These are phyloP conservation scores for Cystobasidiaceae sp. DNA, from an alignment of 1,284 basidiomycete species.

Conservation along the genomic window DNA sequence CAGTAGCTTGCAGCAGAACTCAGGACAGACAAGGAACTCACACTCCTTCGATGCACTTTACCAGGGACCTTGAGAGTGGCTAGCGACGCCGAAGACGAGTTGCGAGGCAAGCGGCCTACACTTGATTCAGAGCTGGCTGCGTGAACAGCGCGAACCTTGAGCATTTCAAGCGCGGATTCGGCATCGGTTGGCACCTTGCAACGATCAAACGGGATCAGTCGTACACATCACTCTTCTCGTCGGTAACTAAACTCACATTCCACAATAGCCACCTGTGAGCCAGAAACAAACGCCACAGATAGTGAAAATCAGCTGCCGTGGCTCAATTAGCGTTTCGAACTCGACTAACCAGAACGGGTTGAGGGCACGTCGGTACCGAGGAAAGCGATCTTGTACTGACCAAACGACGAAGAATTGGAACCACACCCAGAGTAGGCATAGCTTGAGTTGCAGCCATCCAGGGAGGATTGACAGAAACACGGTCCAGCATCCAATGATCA, in stretches of 20 bases:
- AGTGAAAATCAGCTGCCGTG: no score
- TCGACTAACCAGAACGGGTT: conserved; percentile 31
- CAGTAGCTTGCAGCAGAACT: no score
- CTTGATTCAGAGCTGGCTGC: neutral
- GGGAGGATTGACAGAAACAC: conserved; percentile 14
- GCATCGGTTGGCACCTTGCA: conserved; percentile 19
- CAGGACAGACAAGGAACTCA: no score
- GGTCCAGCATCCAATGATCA: neutral
- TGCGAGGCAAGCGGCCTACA: neutral
- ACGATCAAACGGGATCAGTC: no score
- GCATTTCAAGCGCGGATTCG: conserved; percentile 13
- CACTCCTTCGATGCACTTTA: no score
- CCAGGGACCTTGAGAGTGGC: no score
- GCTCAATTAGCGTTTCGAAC: neutral
- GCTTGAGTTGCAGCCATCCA: conserved; percentile 4
- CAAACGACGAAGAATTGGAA: conserved; percentile 32
- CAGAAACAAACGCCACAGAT: no score
- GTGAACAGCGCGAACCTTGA: neutral
- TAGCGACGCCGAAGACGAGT: no score
- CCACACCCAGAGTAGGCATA: conserved; percentile 20
- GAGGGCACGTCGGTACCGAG: conserved; percentile 29
- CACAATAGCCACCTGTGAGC: conserved; percentile 4
- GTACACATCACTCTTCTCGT: no score
- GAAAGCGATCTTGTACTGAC: conserved; percentile 28
- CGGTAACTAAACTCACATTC: conserved; percentile 9